phyloP scores from a whole-genome alignment of 164 flowering plant genomes.

The Echeveria elegans region DNA sequence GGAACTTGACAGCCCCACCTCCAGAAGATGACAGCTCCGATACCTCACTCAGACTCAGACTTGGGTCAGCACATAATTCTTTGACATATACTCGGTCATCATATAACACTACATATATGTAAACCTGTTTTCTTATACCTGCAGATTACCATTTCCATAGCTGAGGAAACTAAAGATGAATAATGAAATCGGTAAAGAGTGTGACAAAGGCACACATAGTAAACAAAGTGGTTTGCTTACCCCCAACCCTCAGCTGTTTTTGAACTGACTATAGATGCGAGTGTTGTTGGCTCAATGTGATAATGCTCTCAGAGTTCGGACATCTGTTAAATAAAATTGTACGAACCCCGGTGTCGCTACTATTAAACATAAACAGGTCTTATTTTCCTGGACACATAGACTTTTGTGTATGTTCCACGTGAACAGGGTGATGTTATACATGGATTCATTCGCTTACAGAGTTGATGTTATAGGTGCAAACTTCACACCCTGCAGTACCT shows the following conservation, averaged over 20 bases:
- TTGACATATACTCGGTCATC: no score
- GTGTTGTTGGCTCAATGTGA: neutral
- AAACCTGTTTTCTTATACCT: neutral
- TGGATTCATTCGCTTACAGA: no score
- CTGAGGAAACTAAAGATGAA: neutral
- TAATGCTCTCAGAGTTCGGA: neutral
- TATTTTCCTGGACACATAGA: no score
- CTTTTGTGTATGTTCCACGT: no score
- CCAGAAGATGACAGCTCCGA: slow-evolving; percentile 4
- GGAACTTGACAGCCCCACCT: neutral
- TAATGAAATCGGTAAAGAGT: neutral
- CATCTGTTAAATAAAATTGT: neutral
- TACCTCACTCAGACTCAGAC: neutral
- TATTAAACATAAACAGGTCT: no score
- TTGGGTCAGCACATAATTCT: neutral
- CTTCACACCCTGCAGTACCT: no score
- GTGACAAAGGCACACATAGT: no score
- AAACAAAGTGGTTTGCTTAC: no score
- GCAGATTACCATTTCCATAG: neutral
- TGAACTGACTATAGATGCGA: neutral
- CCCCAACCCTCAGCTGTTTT: no score
- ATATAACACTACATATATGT: neutral
- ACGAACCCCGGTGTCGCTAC: neutral
- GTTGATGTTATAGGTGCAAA: no score
- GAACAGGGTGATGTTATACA: no score